Conservation (phyloP, 192 early-diverging fungal species). For the Radiomyces spectabilis region DNA sequence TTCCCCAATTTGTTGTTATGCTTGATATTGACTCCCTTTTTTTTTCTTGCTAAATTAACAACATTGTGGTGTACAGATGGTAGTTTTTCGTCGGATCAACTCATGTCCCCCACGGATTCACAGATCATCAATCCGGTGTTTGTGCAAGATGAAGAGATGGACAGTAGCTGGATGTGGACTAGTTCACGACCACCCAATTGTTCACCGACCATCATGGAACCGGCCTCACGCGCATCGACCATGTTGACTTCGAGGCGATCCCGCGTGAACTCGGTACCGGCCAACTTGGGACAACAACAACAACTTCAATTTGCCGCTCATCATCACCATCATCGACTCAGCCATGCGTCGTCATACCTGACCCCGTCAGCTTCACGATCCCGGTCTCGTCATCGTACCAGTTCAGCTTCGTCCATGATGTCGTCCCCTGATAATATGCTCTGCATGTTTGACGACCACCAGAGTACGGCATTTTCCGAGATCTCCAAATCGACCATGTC, state of each 20-base stretch:
- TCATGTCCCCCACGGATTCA: no score
- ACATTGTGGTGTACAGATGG: not conserved
- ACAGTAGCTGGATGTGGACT: no score
- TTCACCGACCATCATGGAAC: conserved; percentile 7
- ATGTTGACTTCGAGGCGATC: conserved; percentile 3
- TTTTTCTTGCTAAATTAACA: not conserved
- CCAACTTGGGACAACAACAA: conserved; percentile 15
- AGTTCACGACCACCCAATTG: not conserved
- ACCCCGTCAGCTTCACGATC: not conserved
- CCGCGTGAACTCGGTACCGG: conserved; percentile 21
- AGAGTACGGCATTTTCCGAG: not conserved
- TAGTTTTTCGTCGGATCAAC: not conserved
- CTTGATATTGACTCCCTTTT: no score
- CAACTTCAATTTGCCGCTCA: conserved; percentile 2
- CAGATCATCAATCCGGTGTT: no score
- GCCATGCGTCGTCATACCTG: conserved; percentile 1
- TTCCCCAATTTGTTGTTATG: no score
- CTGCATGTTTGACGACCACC: not conserved
- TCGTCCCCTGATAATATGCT: not conserved
- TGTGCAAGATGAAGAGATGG: no score
- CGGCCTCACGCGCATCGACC: not conserved
- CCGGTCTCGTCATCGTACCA: not conserved
- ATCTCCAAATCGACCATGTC: no score
- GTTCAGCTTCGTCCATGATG: not conserved
- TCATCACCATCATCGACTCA: conserved; percentile 8